These are phyloP conservation scores for Mortierella sp. DNA, from an alignment of 371 early-diverging fungal genomes.

Conservation along the genomic window DNA sequence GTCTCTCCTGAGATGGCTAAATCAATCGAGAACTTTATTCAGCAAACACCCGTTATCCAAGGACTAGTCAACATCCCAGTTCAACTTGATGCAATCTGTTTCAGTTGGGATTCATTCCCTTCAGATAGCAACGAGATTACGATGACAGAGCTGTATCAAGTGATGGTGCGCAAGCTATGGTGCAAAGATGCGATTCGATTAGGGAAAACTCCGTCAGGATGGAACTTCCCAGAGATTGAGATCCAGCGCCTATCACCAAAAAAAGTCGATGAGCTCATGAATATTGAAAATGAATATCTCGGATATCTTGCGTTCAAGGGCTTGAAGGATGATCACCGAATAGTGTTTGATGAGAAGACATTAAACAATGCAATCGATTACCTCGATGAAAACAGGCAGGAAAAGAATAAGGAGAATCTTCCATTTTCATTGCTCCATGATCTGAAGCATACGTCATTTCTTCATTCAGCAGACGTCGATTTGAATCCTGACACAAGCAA, in stretches of 20 bases:
- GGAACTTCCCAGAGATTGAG: too few relatives aligned
- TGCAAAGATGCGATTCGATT: constrained; percentile 12
- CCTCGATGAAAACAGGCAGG: background rate
- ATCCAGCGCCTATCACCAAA: background rate
- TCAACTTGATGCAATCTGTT: constrained; percentile 30
- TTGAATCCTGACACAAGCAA: background rate
- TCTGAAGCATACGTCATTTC: background rate
- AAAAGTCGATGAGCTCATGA: background rate
- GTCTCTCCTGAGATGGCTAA: background rate
- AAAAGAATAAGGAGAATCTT: background rate
- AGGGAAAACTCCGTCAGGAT: background rate
- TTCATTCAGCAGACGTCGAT: background rate
- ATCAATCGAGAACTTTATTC: constrained; percentile 25
- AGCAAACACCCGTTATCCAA: constrained; percentile 12
- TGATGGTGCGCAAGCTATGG: constrained; percentile 27
- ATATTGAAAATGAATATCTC: background rate
- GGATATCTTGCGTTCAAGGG: background rate
- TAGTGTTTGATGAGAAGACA: background rate
- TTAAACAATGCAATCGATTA: background rate
- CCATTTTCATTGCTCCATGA: background rate
- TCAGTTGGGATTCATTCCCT: constrained; percentile 20
- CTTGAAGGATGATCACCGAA: background rate
- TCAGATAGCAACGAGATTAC: constrained; percentile 1
- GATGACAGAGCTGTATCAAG: constrained; percentile 19
- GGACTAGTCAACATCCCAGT: constrained; percentile 34